A percentile compares a stretch with the other conserved stretches of the same genome.
Conservation (phyloP, 805 yeast genomes). For the Lipomyces kockii region DNA sequence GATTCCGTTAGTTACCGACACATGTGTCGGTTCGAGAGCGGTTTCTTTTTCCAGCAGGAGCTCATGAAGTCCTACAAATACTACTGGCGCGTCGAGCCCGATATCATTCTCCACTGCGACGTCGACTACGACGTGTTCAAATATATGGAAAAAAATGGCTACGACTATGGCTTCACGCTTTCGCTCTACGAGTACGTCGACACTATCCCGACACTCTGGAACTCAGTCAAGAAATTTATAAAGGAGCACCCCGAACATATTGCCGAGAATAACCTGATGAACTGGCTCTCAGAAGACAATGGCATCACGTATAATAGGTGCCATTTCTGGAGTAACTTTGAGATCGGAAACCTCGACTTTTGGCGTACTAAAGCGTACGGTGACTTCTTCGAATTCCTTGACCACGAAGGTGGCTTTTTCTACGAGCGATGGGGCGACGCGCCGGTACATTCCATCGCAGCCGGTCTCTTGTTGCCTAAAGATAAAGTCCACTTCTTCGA, state of each 20-base stretch:
- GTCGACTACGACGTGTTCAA: slow-evolving; percentile 78
- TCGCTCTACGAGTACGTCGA: slow-evolving; percentile 69
- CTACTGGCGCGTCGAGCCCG: slow-evolving; percentile 95
- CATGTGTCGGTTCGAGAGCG: slow-evolving; percentile 89
- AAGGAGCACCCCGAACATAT: slow-evolving; percentile 61
- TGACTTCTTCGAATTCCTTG: slow-evolving; percentile 60
- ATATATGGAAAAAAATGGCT: slow-evolving; percentile 75
- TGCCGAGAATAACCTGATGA: slow-evolving; percentile 65
- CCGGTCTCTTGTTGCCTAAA: slow-evolving; percentile 56
- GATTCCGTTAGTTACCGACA: slow-evolving; percentile 77
- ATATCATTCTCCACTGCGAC: slow-evolving; percentile 73
- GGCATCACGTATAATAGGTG: slow-evolving; percentile 73
- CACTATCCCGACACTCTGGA: slow-evolving; percentile 81
- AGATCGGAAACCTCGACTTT: slow-evolving; percentile 62
- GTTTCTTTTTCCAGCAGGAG: slow-evolving; percentile 78
- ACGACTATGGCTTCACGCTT: slow-evolving; percentile 77
- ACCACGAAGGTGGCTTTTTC: slow-evolving; percentile 67
- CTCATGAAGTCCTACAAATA: slow-evolving; percentile 71
- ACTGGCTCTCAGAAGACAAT: slow-evolving; percentile 70
- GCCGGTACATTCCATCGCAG: slow-evolving; percentile 71
- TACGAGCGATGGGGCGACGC: slow-evolving; percentile 85
- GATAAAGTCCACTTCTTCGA: slow-evolving; percentile 62
- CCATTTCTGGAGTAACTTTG: slow-evolving; percentile 84
- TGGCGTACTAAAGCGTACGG: slow-evolving; percentile 61
- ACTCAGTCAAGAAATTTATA: slow-evolving; percentile 67